Percentiles rank a stretch among this genome's conserved stretches.
These are phyloP conservation scores for Metarhizium album DNA, from an alignment of 2,329 filamentous ascomycete species.

Conservation along the genomic window DNA sequence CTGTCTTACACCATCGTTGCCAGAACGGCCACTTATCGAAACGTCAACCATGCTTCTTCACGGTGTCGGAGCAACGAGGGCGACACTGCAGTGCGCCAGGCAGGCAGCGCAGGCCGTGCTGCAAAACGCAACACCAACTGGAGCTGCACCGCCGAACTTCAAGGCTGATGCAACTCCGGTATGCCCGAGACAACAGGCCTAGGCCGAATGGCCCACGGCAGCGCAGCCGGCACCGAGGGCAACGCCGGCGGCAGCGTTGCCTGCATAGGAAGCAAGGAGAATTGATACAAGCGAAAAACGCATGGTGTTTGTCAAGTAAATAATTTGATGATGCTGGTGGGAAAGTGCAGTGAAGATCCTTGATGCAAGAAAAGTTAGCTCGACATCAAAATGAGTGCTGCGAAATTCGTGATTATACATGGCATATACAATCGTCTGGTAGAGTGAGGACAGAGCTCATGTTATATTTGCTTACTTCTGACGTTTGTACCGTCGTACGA, in stretches of 20 bases:
- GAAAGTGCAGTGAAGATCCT: neutral
- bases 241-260: neutral
- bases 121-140: neutral
- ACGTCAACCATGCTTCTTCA: neutral
- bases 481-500: neutral
- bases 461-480: neutral
- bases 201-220: neutral
- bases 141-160: neutral
- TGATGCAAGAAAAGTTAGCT: neutral
- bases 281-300: neutral
- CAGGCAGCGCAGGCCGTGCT: neutral
- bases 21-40: neutral
- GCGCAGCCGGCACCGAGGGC: neutral
- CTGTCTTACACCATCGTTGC: neutral
- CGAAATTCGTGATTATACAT: neutral
- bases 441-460: neutral
- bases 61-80: neutral
- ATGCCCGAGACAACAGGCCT: neutral
- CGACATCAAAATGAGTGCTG: neutral
- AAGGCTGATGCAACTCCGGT: neutral
- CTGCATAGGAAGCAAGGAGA: neutral
- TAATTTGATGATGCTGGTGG: neutral
- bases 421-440: neutral
- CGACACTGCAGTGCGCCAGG: neutral
- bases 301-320: neutral